These are phyloP conservation scores for Kondoa malvinella DNA, from an alignment of 768 basidiomycete species.

Conservation along the genomic window DNA sequence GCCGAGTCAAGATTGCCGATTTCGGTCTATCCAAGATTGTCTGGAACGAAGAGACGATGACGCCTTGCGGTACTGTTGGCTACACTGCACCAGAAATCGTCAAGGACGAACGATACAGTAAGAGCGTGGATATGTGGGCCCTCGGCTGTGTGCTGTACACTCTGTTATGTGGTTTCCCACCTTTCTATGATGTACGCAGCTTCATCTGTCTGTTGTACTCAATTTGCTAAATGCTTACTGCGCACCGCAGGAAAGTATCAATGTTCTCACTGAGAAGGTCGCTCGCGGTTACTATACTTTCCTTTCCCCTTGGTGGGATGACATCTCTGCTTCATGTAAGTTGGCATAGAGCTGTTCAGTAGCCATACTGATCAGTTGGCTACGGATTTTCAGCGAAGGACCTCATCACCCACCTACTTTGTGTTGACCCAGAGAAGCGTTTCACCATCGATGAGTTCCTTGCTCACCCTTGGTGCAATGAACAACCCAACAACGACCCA, in stretches of 20 bases:
- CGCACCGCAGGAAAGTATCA: slow-evolving; percentile 59
- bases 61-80: slow-evolving; percentile 97
- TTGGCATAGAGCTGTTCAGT: slow-evolving; percentile 18
- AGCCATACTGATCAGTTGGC: background rate
- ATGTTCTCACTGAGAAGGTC: slow-evolving; percentile 93
- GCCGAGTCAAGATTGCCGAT: slow-evolving; percentile 94
- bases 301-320: slow-evolving; percentile 98
- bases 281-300: slow-evolving; percentile 95
- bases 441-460: slow-evolving; percentile 98
- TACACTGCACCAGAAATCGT: slow-evolving; percentile 99
- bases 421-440: slow-evolving; percentile 83
- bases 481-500: slow-evolving; percentile 7
- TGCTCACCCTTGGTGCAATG: slow-evolving; percentile 81
- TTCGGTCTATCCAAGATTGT: slow-evolving; percentile 95
- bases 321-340: slow-evolving; percentile 61
- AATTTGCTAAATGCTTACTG: background rate
- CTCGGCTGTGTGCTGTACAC: slow-evolving; percentile 98
- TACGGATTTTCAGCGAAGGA: slow-evolving; percentile 56
- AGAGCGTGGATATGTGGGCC: slow-evolving; percentile 99
- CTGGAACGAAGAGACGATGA: slow-evolving; percentile 98
- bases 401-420: slow-evolving; percentile 79
- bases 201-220: background rate
- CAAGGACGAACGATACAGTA: slow-evolving; percentile 90
- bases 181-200: slow-evolving; percentile 60
- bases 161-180: slow-evolving; percentile 73